Conservation (phyloP, 2,329 filamentous ascomycete genomes). For the Biscogniauxia sp. region DNA sequence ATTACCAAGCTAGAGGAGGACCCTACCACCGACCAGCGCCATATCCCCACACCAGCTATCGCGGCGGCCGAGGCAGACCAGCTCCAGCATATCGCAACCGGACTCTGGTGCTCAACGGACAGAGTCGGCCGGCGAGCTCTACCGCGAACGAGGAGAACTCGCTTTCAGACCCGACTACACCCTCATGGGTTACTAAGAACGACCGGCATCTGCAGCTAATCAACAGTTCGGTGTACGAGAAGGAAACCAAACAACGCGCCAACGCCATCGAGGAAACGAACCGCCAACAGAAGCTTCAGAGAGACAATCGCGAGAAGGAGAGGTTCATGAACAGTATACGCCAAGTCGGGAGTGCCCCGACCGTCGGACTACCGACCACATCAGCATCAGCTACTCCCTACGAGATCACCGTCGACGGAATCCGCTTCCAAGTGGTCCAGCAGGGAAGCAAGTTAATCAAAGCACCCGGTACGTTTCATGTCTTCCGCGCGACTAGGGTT, state of each 20-base stretch:
- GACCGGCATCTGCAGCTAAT: conserved; percentile 81
- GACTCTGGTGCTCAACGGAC: conserved; percentile 33
- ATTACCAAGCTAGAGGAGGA: conserved; percentile 21
- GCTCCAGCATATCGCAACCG: conserved; percentile 31
- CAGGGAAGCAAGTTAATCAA: conserved; percentile 82
- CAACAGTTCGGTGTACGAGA: conserved; percentile 74
- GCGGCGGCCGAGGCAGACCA: conserved; percentile 25
- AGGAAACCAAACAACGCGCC: conserved; percentile 64
- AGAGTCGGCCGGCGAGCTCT: conserved; percentile 21
- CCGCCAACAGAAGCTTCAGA: conserved; percentile 52
- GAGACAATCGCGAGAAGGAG: conserved; percentile 55
- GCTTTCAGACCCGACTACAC: conserved; percentile 35
- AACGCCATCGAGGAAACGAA: conserved; percentile 71
- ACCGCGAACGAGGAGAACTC: conserved; percentile 28
- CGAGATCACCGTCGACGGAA: conserved; percentile 67
- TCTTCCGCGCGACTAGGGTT: conserved; percentile 10
- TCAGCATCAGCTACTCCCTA: conserved; percentile 42
- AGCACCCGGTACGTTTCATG: conserved; percentile 58
- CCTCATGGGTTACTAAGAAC: conserved; percentile 67
- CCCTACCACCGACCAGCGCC: conserved; percentile 27
- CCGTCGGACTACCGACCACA: conserved; percentile 28
- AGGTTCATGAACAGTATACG: conserved; percentile 51
- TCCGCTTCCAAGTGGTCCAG: conserved; percentile 70
- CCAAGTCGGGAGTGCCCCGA: conserved; percentile 30
- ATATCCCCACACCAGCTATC: conserved; percentile 27